Evolutionary conservation across 345 rosid genomes (phyloP).

Genomic region (Ceriops zippeliana): DNA sequence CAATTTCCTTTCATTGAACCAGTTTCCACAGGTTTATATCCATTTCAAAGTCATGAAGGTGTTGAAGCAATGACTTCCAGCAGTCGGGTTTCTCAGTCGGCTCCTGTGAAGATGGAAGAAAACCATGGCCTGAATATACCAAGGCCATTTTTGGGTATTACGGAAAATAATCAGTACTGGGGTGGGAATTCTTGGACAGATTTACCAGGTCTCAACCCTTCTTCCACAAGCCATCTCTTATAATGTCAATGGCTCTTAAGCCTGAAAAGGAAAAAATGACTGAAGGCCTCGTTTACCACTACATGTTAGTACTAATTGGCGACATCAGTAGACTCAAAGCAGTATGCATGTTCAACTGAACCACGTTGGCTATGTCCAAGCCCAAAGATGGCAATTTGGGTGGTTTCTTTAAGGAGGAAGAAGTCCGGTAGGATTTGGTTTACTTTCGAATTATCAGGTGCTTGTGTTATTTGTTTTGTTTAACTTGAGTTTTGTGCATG

Average conservation of each 20-base stretch:
- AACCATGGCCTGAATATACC: slow-evolving; percentile 36
- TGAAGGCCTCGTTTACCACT: neutral
- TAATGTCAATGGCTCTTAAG: slow-evolving; percentile 9
- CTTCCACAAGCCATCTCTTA: slow-evolving; percentile 32
- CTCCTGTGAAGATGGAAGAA: slow-evolving; percentile 59
- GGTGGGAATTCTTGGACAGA: slow-evolving; percentile 43
- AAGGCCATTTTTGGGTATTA: slow-evolving; percentile 28
- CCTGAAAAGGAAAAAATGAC: neutral
- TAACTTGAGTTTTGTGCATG: neutral
- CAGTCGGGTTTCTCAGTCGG: slow-evolving; percentile 52
- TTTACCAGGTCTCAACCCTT: slow-evolving; percentile 47
- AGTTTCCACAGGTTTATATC: slow-evolving; percentile 25
- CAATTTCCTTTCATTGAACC: slow-evolving; percentile 58
- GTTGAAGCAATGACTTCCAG: slow-evolving; percentile 33
- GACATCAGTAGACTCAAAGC: neutral
- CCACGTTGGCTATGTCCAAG: neutral
- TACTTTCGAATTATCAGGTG: neutral
- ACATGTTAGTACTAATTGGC: neutral
- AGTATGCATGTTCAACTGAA: neutral
- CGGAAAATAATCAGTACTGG: slow-evolving; percentile 43
- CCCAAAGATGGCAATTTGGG: neutral
- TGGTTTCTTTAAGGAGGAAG: too few relatives aligned
- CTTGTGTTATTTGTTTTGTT: neutral
- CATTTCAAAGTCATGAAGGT: slow-evolving; percentile 39
- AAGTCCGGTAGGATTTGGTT: neutral